Conservation (phyloP, 2,329 filamentous ascomycete genomes). For the Xylariomycetidae sp. region DNA sequence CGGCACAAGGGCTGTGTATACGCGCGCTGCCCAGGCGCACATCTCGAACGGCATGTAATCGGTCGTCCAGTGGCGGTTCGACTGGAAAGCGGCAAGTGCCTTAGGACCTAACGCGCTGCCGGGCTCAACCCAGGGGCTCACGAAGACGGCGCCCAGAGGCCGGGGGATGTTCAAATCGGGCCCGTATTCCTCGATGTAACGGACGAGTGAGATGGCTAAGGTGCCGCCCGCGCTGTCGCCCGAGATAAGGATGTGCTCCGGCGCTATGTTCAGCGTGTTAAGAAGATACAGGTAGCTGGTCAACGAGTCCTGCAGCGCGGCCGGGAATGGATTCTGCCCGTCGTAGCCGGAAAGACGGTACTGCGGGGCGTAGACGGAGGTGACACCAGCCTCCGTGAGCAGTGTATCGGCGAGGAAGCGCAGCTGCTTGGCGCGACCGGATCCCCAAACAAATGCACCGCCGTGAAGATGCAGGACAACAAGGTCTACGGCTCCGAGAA, state of each 20-base stretch:
- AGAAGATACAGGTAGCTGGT: slow-evolving; percentile 38
- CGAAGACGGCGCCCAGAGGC: neutral
- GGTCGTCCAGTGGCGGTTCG: slow-evolving; percentile 16
- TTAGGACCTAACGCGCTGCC: slow-evolving; percentile 9
- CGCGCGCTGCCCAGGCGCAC: slow-evolving; percentile 35
- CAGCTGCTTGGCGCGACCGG: neutral
- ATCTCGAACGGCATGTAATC: slow-evolving; percentile 38
- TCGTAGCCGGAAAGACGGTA: slow-evolving; percentile 39
- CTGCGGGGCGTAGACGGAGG: neutral
- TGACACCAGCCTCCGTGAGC: neutral
- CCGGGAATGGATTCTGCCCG: slow-evolving; percentile 36
- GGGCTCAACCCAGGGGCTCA: neutral
- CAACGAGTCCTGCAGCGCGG: slow-evolving; percentile 40
- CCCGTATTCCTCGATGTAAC: neutral
- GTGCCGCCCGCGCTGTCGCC: slow-evolving; percentile 45
- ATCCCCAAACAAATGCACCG: neutral
- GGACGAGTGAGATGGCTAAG: slow-evolving; percentile 34
- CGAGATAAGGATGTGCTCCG: slow-evolving; percentile 34
- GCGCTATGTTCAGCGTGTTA: slow-evolving; percentile 29
- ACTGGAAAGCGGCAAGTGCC: neutral
- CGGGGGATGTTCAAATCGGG: neutral
- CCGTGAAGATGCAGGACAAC: neutral
- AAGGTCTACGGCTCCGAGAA: no score
- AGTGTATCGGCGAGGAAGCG: neutral
- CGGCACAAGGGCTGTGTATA: slow-evolving; percentile 26